phyloP scores from a whole-genome alignment of 768 basidiomycete species.

The Tulasnella sp. region DNA sequence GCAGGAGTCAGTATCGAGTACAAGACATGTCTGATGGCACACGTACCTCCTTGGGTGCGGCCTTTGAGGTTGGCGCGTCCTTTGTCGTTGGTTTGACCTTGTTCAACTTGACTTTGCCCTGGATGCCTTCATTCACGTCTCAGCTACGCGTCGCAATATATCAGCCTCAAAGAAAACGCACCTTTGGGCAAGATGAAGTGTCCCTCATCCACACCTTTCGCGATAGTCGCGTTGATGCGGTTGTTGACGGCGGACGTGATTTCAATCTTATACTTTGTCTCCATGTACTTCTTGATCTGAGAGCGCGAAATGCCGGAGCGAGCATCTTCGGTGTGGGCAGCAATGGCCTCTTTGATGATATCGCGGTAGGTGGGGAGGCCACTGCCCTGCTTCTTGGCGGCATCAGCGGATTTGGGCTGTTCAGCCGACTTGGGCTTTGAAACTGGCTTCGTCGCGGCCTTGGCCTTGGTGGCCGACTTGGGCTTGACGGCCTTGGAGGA shows the following conservation, averaged over 20 bases:
- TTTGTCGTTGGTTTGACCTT: constrained; percentile 67
- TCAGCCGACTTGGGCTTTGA: neutral
- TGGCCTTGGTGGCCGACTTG: neutral
- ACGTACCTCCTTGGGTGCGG: constrained; percentile 53
- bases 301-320: constrained; percentile 64
- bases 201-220: constrained; percentile 65
- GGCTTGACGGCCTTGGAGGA: neutral
- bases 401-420: neutral
- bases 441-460: neutral
- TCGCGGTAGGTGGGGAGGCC: constrained; percentile 11
- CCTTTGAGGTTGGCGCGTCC: too few species aligned
- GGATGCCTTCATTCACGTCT: constrained; percentile 21
- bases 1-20: neutral
- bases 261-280: constrained; percentile 70
- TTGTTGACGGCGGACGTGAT: constrained; percentile 57
- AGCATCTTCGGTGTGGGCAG: neutral
- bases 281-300: constrained; percentile 79
- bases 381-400: neutral
- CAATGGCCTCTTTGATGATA: constrained; percentile 10
- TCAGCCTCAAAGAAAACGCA: constrained; percentile 29
- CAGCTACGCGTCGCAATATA: neutral
- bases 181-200: constrained; percentile 79
- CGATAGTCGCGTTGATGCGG: constrained; percentile 70
- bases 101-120: constrained; percentile 38
- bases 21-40: neutral